Percentiles rank a stretch among this genome's conserved stretches.
These are phyloP conservation scores for Kalmusia sp. DNA, from an alignment of 2,329 filamentous ascomycete genomes.

Conservation along the genomic window DNA sequence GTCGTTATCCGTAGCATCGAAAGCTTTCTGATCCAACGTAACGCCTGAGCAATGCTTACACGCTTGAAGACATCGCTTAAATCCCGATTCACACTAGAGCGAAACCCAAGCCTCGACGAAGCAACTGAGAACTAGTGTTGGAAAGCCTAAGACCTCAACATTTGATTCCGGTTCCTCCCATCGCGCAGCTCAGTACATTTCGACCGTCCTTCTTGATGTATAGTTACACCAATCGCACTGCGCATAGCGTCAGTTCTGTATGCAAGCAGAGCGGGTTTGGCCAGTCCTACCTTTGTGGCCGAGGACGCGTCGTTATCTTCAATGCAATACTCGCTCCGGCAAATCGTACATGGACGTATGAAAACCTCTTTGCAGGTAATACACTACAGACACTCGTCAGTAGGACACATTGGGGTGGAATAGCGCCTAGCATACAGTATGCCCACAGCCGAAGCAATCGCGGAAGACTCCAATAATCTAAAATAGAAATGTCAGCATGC, in stretches of 20 bases:
- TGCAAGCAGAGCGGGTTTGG: background rate
- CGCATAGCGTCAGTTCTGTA: slow-evolving; percentile 8
- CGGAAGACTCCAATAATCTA: slow-evolving; percentile 62
- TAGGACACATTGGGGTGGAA: background rate
- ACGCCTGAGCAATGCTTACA: background rate
- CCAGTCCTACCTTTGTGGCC: slow-evolving; percentile 55
- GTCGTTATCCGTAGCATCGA: background rate
- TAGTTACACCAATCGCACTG: slow-evolving; percentile 52
- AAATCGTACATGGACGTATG: slow-evolving; percentile 74
- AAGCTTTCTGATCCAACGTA: background rate
- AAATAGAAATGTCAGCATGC: slow-evolving; percentile 35
- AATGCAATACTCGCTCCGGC: slow-evolving; percentile 81
- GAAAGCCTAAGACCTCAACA: too few relatives aligned
- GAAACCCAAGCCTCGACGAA: too few relatives aligned
- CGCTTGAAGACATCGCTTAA: background rate
- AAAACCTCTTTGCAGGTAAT: slow-evolving; percentile 74
- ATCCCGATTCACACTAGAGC: too few relatives aligned
- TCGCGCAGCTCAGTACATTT: slow-evolving; percentile 37
- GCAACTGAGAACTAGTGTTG: too few relatives aligned
- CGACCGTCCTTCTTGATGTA: slow-evolving; percentile 41
- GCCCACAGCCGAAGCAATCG: slow-evolving; percentile 87
- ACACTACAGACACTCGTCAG: slow-evolving; percentile 61
- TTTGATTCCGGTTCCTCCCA: background rate
- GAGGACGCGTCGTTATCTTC: slow-evolving; percentile 84
- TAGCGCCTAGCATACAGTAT: slow-evolving; percentile 63